Percentiles rank a stretch among this genome's conserved stretches.
Evolutionary conservation across 345 rosid species (phyloP).

Genomic region (Hirschfeldia incana): DNA sequence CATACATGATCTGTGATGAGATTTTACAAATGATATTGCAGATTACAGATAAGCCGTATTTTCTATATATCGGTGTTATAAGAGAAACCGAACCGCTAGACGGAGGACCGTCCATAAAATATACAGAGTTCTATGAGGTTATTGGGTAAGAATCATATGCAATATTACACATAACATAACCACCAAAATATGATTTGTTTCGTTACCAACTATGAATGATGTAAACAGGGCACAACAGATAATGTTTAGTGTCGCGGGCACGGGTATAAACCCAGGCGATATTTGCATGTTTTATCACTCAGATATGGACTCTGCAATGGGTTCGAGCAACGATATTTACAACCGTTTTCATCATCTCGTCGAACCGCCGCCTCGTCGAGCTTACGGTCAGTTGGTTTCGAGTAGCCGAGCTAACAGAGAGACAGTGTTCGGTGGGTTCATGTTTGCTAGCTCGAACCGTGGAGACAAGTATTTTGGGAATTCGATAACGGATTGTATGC

Average conservation of each 20-base stretch:
- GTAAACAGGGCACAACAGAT: conserved; percentile 21
- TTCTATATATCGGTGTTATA: background rate
- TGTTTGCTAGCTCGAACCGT: conserved; percentile 34
- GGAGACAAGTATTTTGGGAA: conserved; percentile 1
- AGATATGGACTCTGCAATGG: conserved; percentile 36
- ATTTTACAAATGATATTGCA: background rate
- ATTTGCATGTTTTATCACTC: conserved; percentile 43
- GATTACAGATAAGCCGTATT: background rate
- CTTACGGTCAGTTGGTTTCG: background rate
- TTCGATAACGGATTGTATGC: conserved; percentile 17
- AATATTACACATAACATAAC: background rate
- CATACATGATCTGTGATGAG: background rate
- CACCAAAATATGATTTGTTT: background rate
- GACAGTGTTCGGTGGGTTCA: conserved; percentile 42
- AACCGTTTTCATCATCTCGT: conserved; percentile 15
- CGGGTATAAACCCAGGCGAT: conserved; percentile 42
- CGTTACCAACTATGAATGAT: background rate
- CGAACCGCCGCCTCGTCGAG: conserved; percentile 1
- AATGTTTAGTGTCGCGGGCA: conserved; percentile 32
- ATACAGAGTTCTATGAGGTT: background rate
- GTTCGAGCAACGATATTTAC: conserved; percentile 9
- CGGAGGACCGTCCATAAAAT: background rate
- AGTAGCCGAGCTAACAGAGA: background rate
- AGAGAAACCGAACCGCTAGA: background rate
- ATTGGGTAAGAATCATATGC: background rate